Base-by-base conservation (phyloP, 805 yeast species). In the Candida caryicola region DNA sequence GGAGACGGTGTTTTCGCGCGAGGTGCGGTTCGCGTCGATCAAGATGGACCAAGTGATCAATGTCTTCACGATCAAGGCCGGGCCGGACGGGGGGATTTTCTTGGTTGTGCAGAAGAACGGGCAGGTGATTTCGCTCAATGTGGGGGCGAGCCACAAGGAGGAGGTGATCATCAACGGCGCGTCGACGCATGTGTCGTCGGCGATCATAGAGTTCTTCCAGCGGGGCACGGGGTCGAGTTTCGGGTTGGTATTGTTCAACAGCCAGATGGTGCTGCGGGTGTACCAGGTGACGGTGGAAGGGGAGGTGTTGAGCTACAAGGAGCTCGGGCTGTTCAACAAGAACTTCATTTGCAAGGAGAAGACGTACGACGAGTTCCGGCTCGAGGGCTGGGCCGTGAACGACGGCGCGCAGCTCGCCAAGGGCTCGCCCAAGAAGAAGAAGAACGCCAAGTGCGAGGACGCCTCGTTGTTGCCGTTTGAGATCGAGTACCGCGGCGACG, bases 241-340 rank as follows among this genome's bases (percentile, higher is more conserved):
- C 21, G 38, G 38, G 15, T 17, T 35, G 18, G 33, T 35, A 12
- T 15, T 35, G 33, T 29, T 35, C 38, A 16, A 33, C 21, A 23
- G 31, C 12, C 10, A 33, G 12, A 28, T 31, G 8, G 25, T 23
- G 18, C 36, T 37, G 29, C 34, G 18, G 27, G 42, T 43, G 28
- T 27, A 19, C 13, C 40, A 37, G 19, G 27, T 25, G 15, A 25
- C 12, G 37, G 15, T 23, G 19, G 39, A 16, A 29, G 27, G 14
- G 13, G 30, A 27, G 5, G 18, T 23, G 13, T 32, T 30, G 14
- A 35, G 30, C 16, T 12, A 23, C 14, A 37, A 42, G 28, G 47
- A 43, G 38, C 19, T 43, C n/a, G 42, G 38, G n/a, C 17, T 17
- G 23, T 43, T 39, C 37, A 40, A 39, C 14, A 34, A 31, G 13